phyloP scores from a whole-genome alignment of 805 yeast species.

The Zygosaccharomyces bisporus region DNA sequence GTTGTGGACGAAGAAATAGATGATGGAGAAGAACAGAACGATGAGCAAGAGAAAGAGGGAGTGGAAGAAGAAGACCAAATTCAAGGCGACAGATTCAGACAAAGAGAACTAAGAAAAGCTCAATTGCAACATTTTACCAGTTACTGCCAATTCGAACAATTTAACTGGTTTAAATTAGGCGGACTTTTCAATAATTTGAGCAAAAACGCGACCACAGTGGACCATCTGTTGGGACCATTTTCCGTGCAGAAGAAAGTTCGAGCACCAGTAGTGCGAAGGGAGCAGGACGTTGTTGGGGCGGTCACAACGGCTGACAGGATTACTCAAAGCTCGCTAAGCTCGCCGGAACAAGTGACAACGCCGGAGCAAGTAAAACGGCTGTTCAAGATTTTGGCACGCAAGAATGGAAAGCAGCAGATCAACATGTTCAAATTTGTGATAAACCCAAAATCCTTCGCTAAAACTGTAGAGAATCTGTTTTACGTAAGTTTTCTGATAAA shows the following conservation, averaged over 20 bases:
- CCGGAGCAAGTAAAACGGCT: constrained; percentile 59
- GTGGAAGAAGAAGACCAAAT: constrained; percentile 19
- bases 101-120: constrained; percentile 16
- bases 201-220: constrained; percentile 42
- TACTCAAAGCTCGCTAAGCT: constrained; percentile 48
- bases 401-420: constrained; percentile 40
- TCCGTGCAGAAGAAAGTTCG: constrained; percentile 51
- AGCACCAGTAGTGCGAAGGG: constrained; percentile 32
- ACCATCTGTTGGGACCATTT: constrained; percentile 70
- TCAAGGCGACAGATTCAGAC: constrained; percentile 16
- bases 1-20: constrained; percentile 24
- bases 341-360: constrained; percentile 54
- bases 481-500: constrained; percentile 75
- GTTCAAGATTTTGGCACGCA: constrained; percentile 40
- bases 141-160: constrained; percentile 40
- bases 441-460: constrained; percentile 72
- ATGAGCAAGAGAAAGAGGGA: not conserved
- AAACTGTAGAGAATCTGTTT: constrained; percentile 79
- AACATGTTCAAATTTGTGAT: constrained; percentile 63
- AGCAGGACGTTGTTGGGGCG: constrained; percentile 41
- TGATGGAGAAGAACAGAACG: too few species aligned
- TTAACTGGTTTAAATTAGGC: constrained; percentile 62
- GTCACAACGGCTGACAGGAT: constrained; percentile 51
- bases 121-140: constrained; percentile 26
- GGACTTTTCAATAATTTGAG: constrained; percentile 46